phyloP scores from a whole-genome alignment of 2,329 filamentous ascomycete genomes.

The Paraphoma chrysanthemicola region DNA sequence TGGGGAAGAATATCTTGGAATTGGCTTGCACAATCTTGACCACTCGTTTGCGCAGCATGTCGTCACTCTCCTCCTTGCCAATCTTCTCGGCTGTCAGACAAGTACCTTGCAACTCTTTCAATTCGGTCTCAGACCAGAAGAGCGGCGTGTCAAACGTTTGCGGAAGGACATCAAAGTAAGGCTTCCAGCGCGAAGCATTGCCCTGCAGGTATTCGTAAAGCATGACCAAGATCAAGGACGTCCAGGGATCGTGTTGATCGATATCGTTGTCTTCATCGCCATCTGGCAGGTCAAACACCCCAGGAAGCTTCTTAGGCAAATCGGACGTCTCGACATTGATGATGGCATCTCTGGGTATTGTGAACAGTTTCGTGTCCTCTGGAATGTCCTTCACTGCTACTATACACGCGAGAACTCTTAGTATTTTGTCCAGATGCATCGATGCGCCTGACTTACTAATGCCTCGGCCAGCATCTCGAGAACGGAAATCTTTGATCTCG shows the following conservation, averaged over 20 bases:
- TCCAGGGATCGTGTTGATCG: constrained; percentile 27
- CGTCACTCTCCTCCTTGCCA: constrained; percentile 26
- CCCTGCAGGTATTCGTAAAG: constrained; percentile 29
- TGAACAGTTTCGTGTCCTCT: constrained; percentile 25
- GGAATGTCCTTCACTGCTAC: constrained; percentile 23
- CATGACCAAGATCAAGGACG: constrained; percentile 27
- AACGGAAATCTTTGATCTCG: constrained; percentile 25
- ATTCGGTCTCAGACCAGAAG: constrained; percentile 25
- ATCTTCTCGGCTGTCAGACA: constrained; percentile 28
- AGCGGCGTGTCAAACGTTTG: constrained; percentile 29
- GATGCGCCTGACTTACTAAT: constrained; percentile 17
- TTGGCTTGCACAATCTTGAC: constrained; percentile 21
- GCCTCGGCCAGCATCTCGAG: constrained; percentile 27
- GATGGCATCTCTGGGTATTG: constrained; percentile 27
- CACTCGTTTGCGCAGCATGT: constrained; percentile 21
- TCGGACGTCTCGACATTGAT: constrained; percentile 29
- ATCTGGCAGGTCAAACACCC: constrained; percentile 17
- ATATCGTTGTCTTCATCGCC: constrained; percentile 22
- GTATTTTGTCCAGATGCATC: no score
- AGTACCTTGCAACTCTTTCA: constrained; percentile 27
- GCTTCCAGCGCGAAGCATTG: constrained; percentile 27
- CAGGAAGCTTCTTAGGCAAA: constrained; percentile 19
- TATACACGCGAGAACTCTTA: background rate
- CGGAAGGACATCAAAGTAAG: constrained; percentile 28
- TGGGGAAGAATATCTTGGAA: constrained; percentile 13